phyloP scores from a whole-genome alignment of 345 rosid species.

The Pistacia vera region DNA sequence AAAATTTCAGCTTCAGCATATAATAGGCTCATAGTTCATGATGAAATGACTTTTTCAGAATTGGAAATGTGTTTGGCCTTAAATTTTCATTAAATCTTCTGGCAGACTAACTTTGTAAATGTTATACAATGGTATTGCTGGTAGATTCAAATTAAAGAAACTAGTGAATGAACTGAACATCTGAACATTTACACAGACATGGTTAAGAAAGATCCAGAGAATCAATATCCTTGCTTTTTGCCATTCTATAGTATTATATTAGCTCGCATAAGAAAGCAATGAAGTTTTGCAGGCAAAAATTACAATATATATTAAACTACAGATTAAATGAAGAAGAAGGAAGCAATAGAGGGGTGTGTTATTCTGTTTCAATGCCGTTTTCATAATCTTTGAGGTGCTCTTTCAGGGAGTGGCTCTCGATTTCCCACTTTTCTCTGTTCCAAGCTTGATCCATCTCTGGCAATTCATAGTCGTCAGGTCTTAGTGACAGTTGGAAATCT shows the following conservation, averaged over 20 bases:
- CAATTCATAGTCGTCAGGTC: slow-evolving; percentile 70
- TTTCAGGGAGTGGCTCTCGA: slow-evolving; percentile 52
- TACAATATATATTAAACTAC: background rate
- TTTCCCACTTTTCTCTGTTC: slow-evolving; percentile 55
- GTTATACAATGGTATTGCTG: no score
- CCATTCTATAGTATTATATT: background rate
- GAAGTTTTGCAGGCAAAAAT: background rate
- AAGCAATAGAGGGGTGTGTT: slow-evolving; percentile 1
- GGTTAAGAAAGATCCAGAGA: background rate
- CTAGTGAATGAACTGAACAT: background rate
- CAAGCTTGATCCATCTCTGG: slow-evolving; percentile 66
- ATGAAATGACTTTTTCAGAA: background rate
- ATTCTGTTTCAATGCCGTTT: slow-evolving; percentile 44
- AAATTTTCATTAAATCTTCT: background rate
- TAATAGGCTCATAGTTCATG: no score
- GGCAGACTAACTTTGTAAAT: background rate
- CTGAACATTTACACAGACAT: background rate
- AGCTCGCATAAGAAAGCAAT: background rate
- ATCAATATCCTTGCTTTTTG: background rate
- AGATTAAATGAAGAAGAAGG: background rate
- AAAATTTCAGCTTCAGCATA: no score
- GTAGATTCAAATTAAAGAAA: no score
- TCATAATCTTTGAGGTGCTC: slow-evolving; percentile 65
- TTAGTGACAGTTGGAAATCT: slow-evolving; percentile 78
- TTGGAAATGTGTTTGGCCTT: background rate